phyloP scores from a whole-genome alignment of 2,329 filamentous ascomycete species.

The Thelonectria rubi region DNA sequence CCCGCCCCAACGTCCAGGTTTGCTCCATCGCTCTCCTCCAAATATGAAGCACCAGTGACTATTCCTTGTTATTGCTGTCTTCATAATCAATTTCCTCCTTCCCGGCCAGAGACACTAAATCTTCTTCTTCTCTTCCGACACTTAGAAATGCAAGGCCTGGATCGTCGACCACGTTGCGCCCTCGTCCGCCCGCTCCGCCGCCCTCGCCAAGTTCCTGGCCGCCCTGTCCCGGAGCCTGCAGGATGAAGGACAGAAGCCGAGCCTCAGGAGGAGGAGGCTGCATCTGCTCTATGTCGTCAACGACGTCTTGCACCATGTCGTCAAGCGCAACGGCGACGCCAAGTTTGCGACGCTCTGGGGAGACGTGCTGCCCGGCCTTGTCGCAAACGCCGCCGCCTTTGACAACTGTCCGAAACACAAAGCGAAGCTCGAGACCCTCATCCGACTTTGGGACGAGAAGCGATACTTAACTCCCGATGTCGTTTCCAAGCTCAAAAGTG shows the following conservation, averaged over 20 bases:
- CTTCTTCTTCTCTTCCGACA: conserved; percentile 40
- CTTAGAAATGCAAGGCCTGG: conserved; percentile 89
- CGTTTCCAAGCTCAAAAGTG: conserved; percentile 67
- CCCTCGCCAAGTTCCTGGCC: conserved; percentile 79
- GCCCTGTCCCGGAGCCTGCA: conserved; percentile 65
- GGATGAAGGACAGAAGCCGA: conserved; percentile 53
- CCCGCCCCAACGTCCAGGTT: conserved; percentile 88
- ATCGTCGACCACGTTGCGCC: conserved; percentile 76
- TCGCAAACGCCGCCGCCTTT: conserved; percentile 65
- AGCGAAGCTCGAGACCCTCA: conserved; percentile 69
- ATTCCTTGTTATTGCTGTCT: conserved; percentile 1
- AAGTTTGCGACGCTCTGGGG: conserved; percentile 67
- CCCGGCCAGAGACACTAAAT: conserved; percentile 42
- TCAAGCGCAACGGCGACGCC: conserved; percentile 60
- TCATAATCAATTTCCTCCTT: conserved; percentile 30
- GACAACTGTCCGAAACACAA: conserved; percentile 71
- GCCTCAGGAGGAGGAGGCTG: conserved; percentile 73
- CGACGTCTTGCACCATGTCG: conserved; percentile 78
- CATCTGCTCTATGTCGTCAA: conserved; percentile 82
- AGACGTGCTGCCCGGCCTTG: conserved; percentile 68
- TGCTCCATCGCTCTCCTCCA: conserved; percentile 56
- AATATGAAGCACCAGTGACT: conserved; percentile 23
- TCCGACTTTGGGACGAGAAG: conserved; percentile 76
- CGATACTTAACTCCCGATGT: conserved; percentile 66
- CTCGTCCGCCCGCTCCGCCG: conserved; percentile 71